Evolutionary conservation across 2,329 filamentous ascomycete genomes (phyloP).

Genomic region (Trichoderma harzianum): DNA sequence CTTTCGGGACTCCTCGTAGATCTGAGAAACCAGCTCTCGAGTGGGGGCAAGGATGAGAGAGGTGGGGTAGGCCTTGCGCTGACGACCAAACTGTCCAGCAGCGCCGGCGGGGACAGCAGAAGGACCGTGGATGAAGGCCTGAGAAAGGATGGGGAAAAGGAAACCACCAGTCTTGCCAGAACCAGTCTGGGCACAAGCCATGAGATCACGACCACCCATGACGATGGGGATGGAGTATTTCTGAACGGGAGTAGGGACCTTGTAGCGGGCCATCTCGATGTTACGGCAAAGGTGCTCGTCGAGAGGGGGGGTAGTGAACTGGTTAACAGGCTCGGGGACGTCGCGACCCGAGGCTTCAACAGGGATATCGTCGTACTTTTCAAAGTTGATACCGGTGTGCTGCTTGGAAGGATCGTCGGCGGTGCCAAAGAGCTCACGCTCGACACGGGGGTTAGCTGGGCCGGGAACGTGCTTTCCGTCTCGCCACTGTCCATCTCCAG

Average conservation of each 20-base stretch:
- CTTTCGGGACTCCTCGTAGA: conserved; percentile 96
- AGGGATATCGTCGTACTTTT: conserved; percentile 99
- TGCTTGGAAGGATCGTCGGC: conserved; percentile 92
- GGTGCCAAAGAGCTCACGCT: conserved; percentile 92
- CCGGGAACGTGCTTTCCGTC: conserved; percentile 96
- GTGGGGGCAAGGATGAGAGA: conserved; percentile 94
- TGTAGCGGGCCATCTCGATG: conserved; percentile 92
- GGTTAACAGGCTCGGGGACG: conserved; percentile 85
- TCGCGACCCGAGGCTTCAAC: conserved; percentile 94
- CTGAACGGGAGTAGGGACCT: conserved; percentile 93
- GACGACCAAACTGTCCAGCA: conserved; percentile 75
- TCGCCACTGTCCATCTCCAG: conserved; percentile 93
- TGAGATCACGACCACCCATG: conserved; percentile 94
- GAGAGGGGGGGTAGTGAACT: conserved; percentile 91
- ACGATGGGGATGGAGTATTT: conserved; percentile 99
- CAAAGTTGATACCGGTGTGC: conserved; percentile 98
- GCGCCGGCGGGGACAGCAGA: conserved; percentile 62
- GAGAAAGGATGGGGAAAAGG: conserved; percentile 97
- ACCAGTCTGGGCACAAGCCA: conserved; percentile 99
- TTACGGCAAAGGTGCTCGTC: conserved; percentile 91
- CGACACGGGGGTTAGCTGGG: conserved; percentile 79
- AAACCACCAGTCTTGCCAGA: conserved; percentile 99
- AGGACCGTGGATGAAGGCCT: conserved; percentile 88
- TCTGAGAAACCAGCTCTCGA: conserved; percentile 97
- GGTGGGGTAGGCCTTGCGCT: conserved; percentile 97